Evolutionary conservation across 805 yeast species (phyloP), one percentile per base, ranked within the genome.

Genomic region (Sungouiozyma ichnusensis): DNA sequence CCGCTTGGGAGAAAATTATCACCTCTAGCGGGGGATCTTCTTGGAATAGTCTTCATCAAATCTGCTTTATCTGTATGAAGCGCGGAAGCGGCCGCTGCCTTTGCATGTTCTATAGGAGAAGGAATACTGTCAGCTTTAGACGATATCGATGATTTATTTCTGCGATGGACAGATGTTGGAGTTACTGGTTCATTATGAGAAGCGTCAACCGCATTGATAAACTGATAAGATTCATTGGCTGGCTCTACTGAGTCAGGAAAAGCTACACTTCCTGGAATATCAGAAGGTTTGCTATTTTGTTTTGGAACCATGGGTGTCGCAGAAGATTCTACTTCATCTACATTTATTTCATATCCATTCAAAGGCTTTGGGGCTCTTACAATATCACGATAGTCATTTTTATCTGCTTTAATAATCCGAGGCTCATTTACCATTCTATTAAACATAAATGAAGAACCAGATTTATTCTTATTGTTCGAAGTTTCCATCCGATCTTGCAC

Each of bases 51-150:
- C 11, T 24, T 24, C 29, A 24, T 24, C 29, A 24, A 24, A 27
- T 40, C 38, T 3, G 24, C 37, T 19, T 20, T 34, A 3, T 40
- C 38, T 4, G 42, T 38, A 13, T 20, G 35, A 19, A 40, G 35
- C 16, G 36, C 42, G 8, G 42, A 35, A 9, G 42, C 42, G 4
- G 42, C 42, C 9, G 42, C 42, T 24, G 18, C 19, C 17, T 38
- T 40, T 9, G 42, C 42, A 16, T 35, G 38, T 13, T 40, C 35
- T 11, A 9, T 34, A 20, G 29, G 29, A 7, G 29, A 24, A 11
- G 29, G 29, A 7, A 11, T 11, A 7, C 9, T 24, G 29, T 24
- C 11, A 11, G 6, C 11, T 24, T 11, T 24, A 6, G 29, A 24
- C 29, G 29, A 24, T 24, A 24, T 24, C 29, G 29, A 24, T 7